Conservation (phyloP, 306 rosid species). For the Alnus glutinosa region DNA sequence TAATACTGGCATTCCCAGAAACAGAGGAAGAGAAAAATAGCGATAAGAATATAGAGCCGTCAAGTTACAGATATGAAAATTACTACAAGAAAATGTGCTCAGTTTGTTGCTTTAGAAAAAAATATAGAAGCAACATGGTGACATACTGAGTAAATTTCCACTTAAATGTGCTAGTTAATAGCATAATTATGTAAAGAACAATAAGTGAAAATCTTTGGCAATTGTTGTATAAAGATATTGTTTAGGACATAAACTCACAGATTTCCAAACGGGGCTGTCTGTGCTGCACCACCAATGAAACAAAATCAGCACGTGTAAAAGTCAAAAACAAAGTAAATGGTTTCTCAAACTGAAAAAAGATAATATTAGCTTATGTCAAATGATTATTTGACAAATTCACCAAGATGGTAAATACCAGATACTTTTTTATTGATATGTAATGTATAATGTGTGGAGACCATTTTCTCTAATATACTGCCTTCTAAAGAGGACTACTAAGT, state of each 20-base stretch:
- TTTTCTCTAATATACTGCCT: not conserved
- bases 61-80: not conserved
- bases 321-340: not conserved
- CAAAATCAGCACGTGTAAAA: slow-evolving; percentile 34
- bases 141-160: not conserved
- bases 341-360: not conserved
- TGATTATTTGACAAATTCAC: not conserved
- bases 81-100: not conserved
- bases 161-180: not conserved
- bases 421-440: not conserved
- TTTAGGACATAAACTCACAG: slow-evolving; percentile 62
- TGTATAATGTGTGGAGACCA: not conserved
- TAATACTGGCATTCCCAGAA: not conserved
- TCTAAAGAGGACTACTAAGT: not conserved
- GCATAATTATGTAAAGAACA: not conserved
- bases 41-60: not conserved
- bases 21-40: not conserved
- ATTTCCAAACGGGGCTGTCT: slow-evolving; percentile 81
- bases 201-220: not conserved
- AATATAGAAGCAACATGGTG: not conserved
- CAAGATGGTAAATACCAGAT: not conserved
- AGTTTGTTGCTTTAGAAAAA: not conserved
- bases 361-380: not conserved
- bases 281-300: slow-evolving; percentile 65
- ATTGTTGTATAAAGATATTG: not conserved